phyloP scores from a whole-genome alignment of 2,329 filamentous ascomycete species.

The Colletotrichum destructivum region DNA sequence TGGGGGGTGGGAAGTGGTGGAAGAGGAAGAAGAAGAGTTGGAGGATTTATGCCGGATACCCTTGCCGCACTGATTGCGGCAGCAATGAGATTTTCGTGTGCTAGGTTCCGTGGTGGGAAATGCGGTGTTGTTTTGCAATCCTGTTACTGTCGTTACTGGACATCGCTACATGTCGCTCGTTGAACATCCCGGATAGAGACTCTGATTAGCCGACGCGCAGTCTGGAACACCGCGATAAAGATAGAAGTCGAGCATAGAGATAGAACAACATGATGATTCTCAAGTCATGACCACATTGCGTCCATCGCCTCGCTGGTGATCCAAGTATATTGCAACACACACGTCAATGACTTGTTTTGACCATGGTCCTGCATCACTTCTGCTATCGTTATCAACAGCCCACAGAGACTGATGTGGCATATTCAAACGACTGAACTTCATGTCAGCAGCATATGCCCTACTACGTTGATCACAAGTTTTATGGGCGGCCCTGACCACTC shows the following conservation, averaged over 20 bases:
- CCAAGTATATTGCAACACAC: neutral
- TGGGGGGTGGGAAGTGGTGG: neutral
- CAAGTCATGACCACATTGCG: neutral
- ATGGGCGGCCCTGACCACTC: too few species aligned
- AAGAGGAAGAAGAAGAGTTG: neutral
- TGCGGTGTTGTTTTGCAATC: too few species aligned
- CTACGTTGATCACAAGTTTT: too few species aligned
- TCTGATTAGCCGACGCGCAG: neutral
- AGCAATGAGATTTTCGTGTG: neutral
- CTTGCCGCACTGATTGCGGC: neutral
- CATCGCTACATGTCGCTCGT: neutral
- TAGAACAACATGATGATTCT: neutral
- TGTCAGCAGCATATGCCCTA: too few species aligned
- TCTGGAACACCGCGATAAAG: constrained; percentile 1
- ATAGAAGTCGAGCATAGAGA: neutral
- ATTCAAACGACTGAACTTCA: too few species aligned
- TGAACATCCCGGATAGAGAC: neutral
- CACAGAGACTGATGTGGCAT: too few species aligned
- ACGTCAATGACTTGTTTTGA: too few species aligned
- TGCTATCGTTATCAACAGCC: too few species aligned
- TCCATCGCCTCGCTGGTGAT: too few species aligned
- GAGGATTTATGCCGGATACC: neutral
- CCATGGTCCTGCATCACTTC: too few species aligned
- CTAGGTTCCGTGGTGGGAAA: neutral
- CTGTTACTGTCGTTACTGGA: neutral